A percentile compares a stretch with the other conserved stretches of the same genome.
These are phyloP conservation scores for Penicillium sp. DNA, from an alignment of 2,329 filamentous ascomycete genomes.

Conservation along the genomic window DNA sequence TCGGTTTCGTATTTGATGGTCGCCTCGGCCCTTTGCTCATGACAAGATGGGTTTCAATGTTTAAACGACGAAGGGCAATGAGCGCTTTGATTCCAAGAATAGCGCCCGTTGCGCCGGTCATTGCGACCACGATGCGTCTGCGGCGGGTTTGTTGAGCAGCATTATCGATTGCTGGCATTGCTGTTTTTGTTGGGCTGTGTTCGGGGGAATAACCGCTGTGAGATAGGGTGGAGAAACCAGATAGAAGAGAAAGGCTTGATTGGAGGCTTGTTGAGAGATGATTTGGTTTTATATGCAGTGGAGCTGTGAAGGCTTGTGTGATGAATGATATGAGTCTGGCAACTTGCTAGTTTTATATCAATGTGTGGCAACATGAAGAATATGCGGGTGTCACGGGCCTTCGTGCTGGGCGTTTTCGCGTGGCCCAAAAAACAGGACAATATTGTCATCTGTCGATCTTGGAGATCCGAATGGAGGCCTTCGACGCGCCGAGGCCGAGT, in stretches of 20 bases:
- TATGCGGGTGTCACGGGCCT: neutral
- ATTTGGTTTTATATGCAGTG: neutral
- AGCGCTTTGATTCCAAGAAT: conserved; percentile 45
- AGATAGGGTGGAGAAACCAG: neutral
- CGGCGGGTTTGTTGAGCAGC: neutral
- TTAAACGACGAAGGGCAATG: conserved; percentile 40
- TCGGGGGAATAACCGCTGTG: neutral
- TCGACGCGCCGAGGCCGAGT: neutral
- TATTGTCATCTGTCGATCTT: neutral
- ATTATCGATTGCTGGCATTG: neutral
- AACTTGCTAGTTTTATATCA: neutral
- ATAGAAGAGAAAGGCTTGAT: neutral
- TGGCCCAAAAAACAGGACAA: neutral
- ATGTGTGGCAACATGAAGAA: neutral
- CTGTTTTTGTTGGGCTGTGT: neutral
- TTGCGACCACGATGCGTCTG: conserved; percentile 46
- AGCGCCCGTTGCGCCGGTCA: conserved; percentile 53
- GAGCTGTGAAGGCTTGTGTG: neutral
- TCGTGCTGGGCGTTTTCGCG: neutral
- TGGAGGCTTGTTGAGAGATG: neutral
- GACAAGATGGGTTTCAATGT: conserved; percentile 51
- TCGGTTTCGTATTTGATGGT: conserved; percentile 51
- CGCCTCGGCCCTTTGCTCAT: conserved; percentile 49
- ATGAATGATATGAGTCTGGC: neutral
- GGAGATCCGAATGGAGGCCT: neutral